Evolutionary conservation across 495 filamentous ascomycete species (phyloP), one percentile per base, ranked within the genome.

Genomic region (Beverwykella pulmonaria): DNA sequence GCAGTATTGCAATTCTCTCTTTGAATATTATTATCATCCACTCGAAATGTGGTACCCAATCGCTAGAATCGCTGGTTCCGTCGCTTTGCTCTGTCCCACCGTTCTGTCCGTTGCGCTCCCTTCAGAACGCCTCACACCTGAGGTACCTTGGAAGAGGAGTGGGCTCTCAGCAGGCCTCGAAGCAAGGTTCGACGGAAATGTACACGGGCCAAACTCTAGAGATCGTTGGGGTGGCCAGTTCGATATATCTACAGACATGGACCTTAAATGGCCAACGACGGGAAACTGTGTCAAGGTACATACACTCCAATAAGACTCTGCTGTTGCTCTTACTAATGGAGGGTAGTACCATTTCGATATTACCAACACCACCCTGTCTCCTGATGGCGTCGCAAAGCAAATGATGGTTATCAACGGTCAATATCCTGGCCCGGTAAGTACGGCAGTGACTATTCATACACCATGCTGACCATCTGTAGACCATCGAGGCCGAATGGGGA

Each of bases 401-500:
- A 67, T 71, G 65, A 54, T 65, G 19, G 54, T 71, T 0, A 47
- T 73, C 52, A 73, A 73, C 34, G 64, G 64, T 25, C 68, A 73
- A 44, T 73, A 71, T 55, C 71, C 71, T 41, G 71, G 71, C 1
- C 71, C 71, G 14, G 65, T 69, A 57, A 59, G 65, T 47, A 32
- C 1, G 32, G 19, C 29, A 26, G 19, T 26, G n/a, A 14, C 23
- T 19, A n/a, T 15, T 23, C 10, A 19, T 30, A 25, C n/a, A 20
- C 20, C 9, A 54, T 10, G 1, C 34, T 58, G 17, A 63, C 46
- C 6, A 7, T 39, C 2, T 34, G 27, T 20, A 68, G 65, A 61
- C 61, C 22, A 57, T 75, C 32, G 49, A 34, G 5, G 75, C 74
- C 8, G 56, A 72, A 46, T 77, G 76, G 75, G 76, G 76, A 19